Evolutionary conservation across 2,329 filamentous ascomycete genomes (phyloP), one percentile per base, ranked within the genome.

Genomic region (Penicillium sp.): DNA sequence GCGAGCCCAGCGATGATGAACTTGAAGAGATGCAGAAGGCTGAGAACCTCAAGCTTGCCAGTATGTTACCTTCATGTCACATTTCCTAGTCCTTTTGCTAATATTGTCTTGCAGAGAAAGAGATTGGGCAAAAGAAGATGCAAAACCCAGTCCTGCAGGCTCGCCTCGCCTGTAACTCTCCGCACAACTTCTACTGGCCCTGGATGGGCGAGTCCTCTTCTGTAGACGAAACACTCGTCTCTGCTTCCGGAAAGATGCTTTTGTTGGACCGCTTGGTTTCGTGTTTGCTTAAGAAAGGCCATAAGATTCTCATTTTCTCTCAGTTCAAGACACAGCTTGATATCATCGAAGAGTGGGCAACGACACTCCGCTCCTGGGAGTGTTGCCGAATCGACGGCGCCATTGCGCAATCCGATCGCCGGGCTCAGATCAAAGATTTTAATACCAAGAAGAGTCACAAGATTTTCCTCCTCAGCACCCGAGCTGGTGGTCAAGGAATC

Each of bases 241-340:
- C 88, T 0, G 85, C 90, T 0, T 96, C 91, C 0, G 94, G 94
- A 14, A 99, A 99, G 72, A 97, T 99, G 91, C 83, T 97, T 2
- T 83, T 99, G 0, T 83, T 99, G 0, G 94, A 99, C 70, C 86
- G 91, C 0, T 81, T 99, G 0, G 82, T 99, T 0, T 89, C 89
- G 0, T 81, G 81, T 2, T 81, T 99, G 0, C 88, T 99, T 56
- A 62, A 78, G 0, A 81, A 84, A 1, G 88, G 84, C 4, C 92
- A 97, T 77, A 97, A 97, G 69, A 88, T 97, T 28, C 83, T 99
- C 43, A 91, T 99, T 49, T 99, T 99, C 74, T 95, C 90, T 0
- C 94, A 99, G 69, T 99, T 99, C 77, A 95, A 92, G 55, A 96
- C 88, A 0, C 92, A 96, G 61, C 84, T 99, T 0, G 91, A 97